Evolutionary conservation across 2,329 filamentous ascomycete species (phyloP).

Genomic region (Alternaria arborescens): DNA sequence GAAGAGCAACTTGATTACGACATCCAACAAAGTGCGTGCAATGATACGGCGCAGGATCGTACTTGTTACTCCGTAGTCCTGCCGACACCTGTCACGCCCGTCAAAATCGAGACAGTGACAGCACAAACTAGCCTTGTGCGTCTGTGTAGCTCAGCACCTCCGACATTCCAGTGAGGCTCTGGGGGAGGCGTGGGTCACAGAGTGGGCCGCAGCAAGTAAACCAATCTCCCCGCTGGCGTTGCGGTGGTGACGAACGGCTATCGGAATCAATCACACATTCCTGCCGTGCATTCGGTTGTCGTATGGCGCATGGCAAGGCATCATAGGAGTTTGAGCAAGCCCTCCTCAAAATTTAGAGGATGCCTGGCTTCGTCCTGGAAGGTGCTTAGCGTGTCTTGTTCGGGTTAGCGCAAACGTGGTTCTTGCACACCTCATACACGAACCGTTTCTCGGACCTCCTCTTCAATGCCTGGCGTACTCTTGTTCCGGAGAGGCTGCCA

Average conservation of each 20-base stretch:
- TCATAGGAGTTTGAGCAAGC: constrained; percentile 45
- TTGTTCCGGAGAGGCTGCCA: constrained; percentile 33
- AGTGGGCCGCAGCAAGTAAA: constrained; percentile 16
- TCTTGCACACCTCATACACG: constrained; percentile 42
- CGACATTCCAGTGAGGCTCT: constrained; percentile 8
- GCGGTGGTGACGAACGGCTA: constrained; percentile 17
- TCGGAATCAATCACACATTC: constrained; percentile 30
- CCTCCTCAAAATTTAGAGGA: constrained; percentile 34
- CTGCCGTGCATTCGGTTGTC: constrained; percentile 39
- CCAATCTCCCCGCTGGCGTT: constrained; percentile 21
- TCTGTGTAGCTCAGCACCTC: constrained; percentile 3
- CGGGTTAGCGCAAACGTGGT: constrained; percentile 31
- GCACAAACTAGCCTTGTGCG: constrained; percentile 9
- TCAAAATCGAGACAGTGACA: constrained; percentile 16
- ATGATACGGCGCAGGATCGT: constrained; percentile 13
- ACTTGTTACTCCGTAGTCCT: constrained; percentile 8
- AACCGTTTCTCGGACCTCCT: constrained; percentile 44
- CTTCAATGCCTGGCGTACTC: constrained; percentile 44
- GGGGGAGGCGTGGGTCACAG: constrained; percentile 15
- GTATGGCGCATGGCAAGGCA: constrained; percentile 41
- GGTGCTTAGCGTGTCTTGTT: constrained; percentile 18
- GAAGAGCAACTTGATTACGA: background rate
- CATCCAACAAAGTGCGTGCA: constrained; percentile 14
- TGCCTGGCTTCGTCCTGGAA: constrained; percentile 1
- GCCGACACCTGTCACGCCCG: constrained; percentile 32